These are phyloP conservation scores for Colletotrichum lindemuthianum DNA, from an alignment of 2,329 filamentous ascomycete genomes.

Conservation along the genomic window DNA sequence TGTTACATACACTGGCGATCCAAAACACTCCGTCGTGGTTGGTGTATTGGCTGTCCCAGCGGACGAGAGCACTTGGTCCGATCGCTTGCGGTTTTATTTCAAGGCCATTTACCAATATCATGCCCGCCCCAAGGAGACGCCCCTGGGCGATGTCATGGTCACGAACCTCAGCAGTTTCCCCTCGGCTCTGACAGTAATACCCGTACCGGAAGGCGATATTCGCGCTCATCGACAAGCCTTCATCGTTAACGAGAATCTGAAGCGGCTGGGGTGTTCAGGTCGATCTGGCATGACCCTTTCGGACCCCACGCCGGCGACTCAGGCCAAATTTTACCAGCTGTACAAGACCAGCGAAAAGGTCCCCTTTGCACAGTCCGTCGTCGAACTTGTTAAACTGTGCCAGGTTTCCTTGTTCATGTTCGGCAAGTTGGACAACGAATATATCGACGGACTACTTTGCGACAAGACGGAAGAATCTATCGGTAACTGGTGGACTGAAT, in stretches of 20 bases:
- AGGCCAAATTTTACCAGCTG: slow-evolving; percentile 90
- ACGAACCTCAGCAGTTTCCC: slow-evolving; percentile 94
- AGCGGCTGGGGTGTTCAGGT: slow-evolving; percentile 90
- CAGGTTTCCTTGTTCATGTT: slow-evolving; percentile 91
- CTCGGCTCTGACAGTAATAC: slow-evolving; percentile 90
- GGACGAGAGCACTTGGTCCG: slow-evolving; percentile 83
- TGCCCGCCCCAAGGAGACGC: slow-evolving; percentile 83
- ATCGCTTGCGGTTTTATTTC: slow-evolving; percentile 83
- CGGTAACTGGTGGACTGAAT: slow-evolving; percentile 95
- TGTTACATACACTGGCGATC: slow-evolving; percentile 90
- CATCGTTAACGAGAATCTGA: slow-evolving; percentile 93
- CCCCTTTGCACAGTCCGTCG: slow-evolving; percentile 78
- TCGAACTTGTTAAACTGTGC: slow-evolving; percentile 90
- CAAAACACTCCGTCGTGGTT: slow-evolving; percentile 79
- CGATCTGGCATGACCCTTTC: slow-evolving; percentile 85
- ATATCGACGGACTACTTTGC: slow-evolving; percentile 91
- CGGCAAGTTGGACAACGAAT: slow-evolving; percentile 85
- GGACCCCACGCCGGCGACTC: slow-evolving; percentile 80
- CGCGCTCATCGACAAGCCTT: slow-evolving; percentile 83
- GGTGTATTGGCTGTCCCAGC: slow-evolving; percentile 84
- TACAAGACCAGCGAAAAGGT: slow-evolving; percentile 89
- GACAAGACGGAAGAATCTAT: slow-evolving; percentile 92
- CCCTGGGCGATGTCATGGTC: slow-evolving; percentile 87
- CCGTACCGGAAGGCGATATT: slow-evolving; percentile 87
- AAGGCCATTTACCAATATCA: slow-evolving; percentile 86